A percentile compares a stretch with the other conserved stretches of the same genome.
Evolutionary conservation across 1,284 basidiomycete genomes (phyloP).

Genomic region (Meripilus lineatus): DNA sequence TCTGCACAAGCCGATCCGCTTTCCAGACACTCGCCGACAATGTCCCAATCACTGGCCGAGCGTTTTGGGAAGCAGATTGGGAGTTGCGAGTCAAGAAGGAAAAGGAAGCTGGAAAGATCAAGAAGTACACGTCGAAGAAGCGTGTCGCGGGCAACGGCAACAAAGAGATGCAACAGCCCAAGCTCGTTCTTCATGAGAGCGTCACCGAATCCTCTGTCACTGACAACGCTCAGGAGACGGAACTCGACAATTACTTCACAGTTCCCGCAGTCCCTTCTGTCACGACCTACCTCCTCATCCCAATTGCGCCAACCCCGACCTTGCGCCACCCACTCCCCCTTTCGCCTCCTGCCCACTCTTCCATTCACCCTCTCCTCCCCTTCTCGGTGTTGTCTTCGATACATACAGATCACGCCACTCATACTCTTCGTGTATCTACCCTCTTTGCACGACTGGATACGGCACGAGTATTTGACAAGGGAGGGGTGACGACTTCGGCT

Average conservation of each 20-base stretch:
- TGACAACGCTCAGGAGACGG: slow-evolving; percentile 22
- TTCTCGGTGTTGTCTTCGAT: slow-evolving; percentile 46
- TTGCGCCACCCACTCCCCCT: slow-evolving; percentile 52
- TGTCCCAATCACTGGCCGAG: slow-evolving; percentile 62
- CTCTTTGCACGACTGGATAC: slow-evolving; percentile 64
- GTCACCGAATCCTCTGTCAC: slow-evolving; percentile 7
- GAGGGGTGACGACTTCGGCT: slow-evolving; percentile 50
- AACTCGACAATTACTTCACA: slow-evolving; percentile 61
- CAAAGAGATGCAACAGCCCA: slow-evolving; percentile 23
- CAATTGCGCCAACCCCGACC: slow-evolving; percentile 67
- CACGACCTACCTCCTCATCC: slow-evolving; percentile 64
- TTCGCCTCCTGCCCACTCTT: slow-evolving; percentile 21
- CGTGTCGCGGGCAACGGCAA: slow-evolving; percentile 16
- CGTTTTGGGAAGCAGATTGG: slow-evolving; percentile 68
- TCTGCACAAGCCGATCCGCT: slow-evolving; percentile 63
- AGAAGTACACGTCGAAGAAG: slow-evolving; percentile 27
- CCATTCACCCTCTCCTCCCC: slow-evolving; percentile 45
- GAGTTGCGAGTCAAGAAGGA: slow-evolving; percentile 49
- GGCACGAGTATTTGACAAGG: slow-evolving; percentile 56
- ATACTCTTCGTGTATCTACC: slow-evolving; percentile 60
- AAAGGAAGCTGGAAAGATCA: slow-evolving; percentile 21
- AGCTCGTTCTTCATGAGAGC: slow-evolving; percentile 14
- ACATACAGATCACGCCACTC: slow-evolving; percentile 47
- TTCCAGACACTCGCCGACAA: slow-evolving; percentile 76
- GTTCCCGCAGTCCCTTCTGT: slow-evolving; percentile 35